A percentile compares a stretch with the other conserved stretches of the same genome.
Evolutionary conservation across 805 yeast species (phyloP).

Genomic region (Suhomyces sp.): DNA sequence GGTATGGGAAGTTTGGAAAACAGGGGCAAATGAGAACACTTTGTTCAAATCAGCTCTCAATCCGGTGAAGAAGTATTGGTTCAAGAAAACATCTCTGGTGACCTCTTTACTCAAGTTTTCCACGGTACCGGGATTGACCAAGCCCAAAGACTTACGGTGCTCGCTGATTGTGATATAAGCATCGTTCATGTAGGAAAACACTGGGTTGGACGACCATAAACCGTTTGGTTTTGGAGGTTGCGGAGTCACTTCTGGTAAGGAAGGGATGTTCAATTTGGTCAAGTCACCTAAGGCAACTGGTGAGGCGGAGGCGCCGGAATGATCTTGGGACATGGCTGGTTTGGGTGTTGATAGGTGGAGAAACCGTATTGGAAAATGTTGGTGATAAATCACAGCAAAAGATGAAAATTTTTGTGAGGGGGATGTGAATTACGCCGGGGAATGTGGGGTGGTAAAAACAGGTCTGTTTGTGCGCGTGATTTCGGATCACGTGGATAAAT

Average conservation of each 20-base stretch:
- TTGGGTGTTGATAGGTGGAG: too few relatives aligned
- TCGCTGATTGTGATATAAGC: slow-evolving; percentile 68
- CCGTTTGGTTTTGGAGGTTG: slow-evolving; percentile 52
- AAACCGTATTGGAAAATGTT: too few relatives aligned
- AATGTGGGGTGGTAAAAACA: too few relatives aligned
- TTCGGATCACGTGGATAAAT: too few relatives aligned
- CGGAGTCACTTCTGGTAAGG: slow-evolving; percentile 58
- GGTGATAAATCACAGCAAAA: too few relatives aligned
- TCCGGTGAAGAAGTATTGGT: slow-evolving; percentile 90
- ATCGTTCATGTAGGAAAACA: slow-evolving; percentile 74
- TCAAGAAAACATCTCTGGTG: slow-evolving; percentile 85
- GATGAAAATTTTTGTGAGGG: slow-evolving; percentile 3
- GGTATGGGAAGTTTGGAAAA: slow-evolving; percentile 95
- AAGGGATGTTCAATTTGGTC: slow-evolving; percentile 54
- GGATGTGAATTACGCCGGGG: too few relatives aligned
- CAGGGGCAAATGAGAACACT: slow-evolving; percentile 87
- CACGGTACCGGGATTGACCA: slow-evolving; percentile 89
- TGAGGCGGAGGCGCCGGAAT: slow-evolving; percentile 35
- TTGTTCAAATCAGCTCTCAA: slow-evolving; percentile 94
- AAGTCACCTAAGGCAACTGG: slow-evolving; percentile 59
- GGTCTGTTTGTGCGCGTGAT: too few relatives aligned
- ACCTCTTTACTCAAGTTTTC: slow-evolving; percentile 58
- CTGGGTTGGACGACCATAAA: slow-evolving; percentile 82
- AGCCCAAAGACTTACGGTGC: slow-evolving; percentile 79
- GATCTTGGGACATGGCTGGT: slow-evolving; percentile 10